Evolutionary conservation across 805 yeast genomes (phyloP).

Genomic region (Komagataella phaffii): DNA sequence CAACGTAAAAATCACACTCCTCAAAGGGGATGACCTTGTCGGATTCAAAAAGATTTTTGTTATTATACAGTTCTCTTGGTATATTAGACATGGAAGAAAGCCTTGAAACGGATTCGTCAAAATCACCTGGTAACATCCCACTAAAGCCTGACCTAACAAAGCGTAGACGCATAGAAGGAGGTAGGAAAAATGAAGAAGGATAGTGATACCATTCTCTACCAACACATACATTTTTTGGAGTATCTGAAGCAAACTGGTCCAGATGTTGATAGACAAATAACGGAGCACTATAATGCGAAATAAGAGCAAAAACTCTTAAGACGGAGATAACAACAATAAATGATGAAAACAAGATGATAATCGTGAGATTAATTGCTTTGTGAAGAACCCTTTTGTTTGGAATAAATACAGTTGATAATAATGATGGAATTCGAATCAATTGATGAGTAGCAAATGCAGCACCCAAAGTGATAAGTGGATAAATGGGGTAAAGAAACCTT

Average conservation of each 20-base stretch:
- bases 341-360: background rate
- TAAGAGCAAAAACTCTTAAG: slow-evolving; percentile 46
- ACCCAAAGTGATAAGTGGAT: slow-evolving; percentile 50
- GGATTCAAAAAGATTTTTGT: slow-evolving; percentile 51
- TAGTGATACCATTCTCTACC: slow-evolving; percentile 94
- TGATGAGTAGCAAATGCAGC: slow-evolving; percentile 29
- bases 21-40: slow-evolving; percentile 35
- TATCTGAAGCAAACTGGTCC: slow-evolving; percentile 10
- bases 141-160: slow-evolving; percentile 71
- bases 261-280: slow-evolving; percentile 37
- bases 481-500: slow-evolving; percentile 77
- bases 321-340: slow-evolving; percentile 19
- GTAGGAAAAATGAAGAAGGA: slow-evolving; percentile 78
- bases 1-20: slow-evolving; percentile 60
- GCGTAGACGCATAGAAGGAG: slow-evolving; percentile 44
- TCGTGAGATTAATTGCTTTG: background rate
- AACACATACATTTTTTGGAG: slow-evolving; percentile 42
- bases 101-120: slow-evolving; percentile 24
- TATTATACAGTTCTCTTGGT: slow-evolving; percentile 58
- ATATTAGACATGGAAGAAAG: slow-evolving; percentile 25
- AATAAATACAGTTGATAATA: background rate
- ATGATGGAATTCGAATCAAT: background rate
- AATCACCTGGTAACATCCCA: slow-evolving; percentile 85
- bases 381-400: background rate
- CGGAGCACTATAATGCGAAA: slow-evolving; percentile 64